These are phyloP conservation scores for Mycosphaerelloides madeirae DNA, from an alignment of 2,329 filamentous ascomycete genomes.

Conservation along the genomic window DNA sequence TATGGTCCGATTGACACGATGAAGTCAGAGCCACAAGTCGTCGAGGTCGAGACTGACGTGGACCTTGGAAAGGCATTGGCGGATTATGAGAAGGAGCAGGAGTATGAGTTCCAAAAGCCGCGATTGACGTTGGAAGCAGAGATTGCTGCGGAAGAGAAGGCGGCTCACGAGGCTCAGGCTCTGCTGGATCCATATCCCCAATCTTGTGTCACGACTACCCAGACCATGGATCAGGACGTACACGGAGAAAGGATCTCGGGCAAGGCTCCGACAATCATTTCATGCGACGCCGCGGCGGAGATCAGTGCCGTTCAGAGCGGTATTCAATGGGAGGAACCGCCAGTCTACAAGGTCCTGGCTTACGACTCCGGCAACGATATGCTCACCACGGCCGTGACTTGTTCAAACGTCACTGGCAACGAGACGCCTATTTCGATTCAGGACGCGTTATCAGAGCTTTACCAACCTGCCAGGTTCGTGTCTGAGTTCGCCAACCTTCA, in stretches of 20 bases:
- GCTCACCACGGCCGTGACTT: slow-evolving; percentile 57
- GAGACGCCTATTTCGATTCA: slow-evolving; percentile 53
- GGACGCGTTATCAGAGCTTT: slow-evolving; percentile 57
- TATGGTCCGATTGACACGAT: slow-evolving; percentile 37
- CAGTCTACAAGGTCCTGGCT: slow-evolving; percentile 61
- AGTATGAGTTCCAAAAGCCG: slow-evolving; percentile 15
- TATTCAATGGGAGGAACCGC: slow-evolving; percentile 29
- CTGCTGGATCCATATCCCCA: slow-evolving; percentile 7
- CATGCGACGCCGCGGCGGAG: slow-evolving; percentile 7
- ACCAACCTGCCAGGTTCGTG: slow-evolving; percentile 61
- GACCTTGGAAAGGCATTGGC: slow-evolving; percentile 24
- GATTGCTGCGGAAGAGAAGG: slow-evolving; percentile 20
- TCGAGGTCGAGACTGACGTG: slow-evolving; percentile 21
- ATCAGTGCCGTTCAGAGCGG: background rate
- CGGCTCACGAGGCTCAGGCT: slow-evolving; percentile 16
- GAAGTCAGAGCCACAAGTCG: slow-evolving; percentile 11
- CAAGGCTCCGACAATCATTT: slow-evolving; percentile 7
- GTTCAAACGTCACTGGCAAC: slow-evolving; percentile 46
- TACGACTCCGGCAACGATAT: slow-evolving; percentile 58
- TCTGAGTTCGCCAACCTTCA: slow-evolving; percentile 58
- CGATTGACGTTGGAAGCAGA: slow-evolving; percentile 21
- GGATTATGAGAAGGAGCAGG: slow-evolving; percentile 22
- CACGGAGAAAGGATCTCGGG: slow-evolving; percentile 13
- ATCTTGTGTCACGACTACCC: slow-evolving; percentile 6
- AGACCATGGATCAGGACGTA: slow-evolving; percentile 12